A percentile compares a stretch with the other conserved stretches of the same genome.
phyloP scores from a whole-genome alignment of 2,329 filamentous ascomycete genomes.

The Aspergillus thermomutatus region DNA sequence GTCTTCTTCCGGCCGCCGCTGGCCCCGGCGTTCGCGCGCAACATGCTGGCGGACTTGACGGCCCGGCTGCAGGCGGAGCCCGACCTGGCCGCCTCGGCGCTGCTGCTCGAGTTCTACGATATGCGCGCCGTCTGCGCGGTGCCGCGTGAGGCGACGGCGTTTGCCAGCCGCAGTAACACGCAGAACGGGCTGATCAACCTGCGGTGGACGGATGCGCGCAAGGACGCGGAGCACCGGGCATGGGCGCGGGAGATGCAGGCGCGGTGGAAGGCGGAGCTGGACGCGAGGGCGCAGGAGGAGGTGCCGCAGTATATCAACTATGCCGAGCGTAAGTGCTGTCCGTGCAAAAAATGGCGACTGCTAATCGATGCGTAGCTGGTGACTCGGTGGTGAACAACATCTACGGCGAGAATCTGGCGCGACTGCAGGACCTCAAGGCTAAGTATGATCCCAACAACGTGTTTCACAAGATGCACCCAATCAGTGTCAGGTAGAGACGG shows the following conservation, averaged over 20 bases:
- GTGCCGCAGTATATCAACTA: slow-evolving; percentile 38
- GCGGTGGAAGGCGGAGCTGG: slow-evolving; percentile 24
- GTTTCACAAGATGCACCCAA: slow-evolving; percentile 45
- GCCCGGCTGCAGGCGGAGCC: slow-evolving; percentile 24
- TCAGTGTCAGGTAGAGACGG: slow-evolving; percentile 10
- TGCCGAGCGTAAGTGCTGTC: slow-evolving; percentile 26
- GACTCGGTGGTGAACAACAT: slow-evolving; percentile 35
- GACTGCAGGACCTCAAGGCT: slow-evolving; percentile 43
- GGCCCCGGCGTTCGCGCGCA: slow-evolving; percentile 29
- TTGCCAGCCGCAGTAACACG: slow-evolving; percentile 45
- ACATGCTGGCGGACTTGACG: slow-evolving; percentile 30
- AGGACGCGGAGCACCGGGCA: slow-evolving; percentile 36
- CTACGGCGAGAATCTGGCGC: slow-evolving; percentile 44
- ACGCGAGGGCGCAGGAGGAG: slow-evolving; percentile 10
- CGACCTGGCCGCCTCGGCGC: slow-evolving; percentile 26
- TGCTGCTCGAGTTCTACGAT: slow-evolving; percentile 45
- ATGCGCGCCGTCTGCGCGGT: slow-evolving; percentile 40
- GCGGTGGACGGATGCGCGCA: slow-evolving; percentile 39
- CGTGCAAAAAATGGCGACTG: not conserved
- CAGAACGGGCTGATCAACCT: slow-evolving; percentile 44
- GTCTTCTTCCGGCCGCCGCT: slow-evolving; percentile 46
- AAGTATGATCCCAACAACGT: slow-evolving; percentile 47
- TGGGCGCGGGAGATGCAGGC: slow-evolving; percentile 38
- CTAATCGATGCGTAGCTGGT: slow-evolving; percentile 25
- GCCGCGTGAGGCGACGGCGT: slow-evolving; percentile 38